Base-by-base conservation (phyloP, 805 yeast genomes). In the Zygotorulaspora chibaensis region DNA sequence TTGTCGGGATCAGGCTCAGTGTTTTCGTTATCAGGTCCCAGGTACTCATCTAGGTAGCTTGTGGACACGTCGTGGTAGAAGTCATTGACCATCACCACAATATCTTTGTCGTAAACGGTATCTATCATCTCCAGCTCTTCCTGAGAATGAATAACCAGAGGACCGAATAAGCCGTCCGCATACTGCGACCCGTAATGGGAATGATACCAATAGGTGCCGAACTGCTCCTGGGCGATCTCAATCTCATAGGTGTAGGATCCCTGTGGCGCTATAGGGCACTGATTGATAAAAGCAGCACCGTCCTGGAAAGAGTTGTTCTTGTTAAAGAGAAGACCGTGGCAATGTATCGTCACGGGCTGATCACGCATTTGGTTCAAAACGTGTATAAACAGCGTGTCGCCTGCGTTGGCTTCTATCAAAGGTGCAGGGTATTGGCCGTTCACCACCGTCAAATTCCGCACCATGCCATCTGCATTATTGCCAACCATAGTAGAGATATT, bases 131-230 rank as follows among this genome's bases (percentile, higher is more conserved):
- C 57, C 15, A 60, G 61, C 13, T 65, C 70, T 8, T 71, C 68
- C 41, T 53, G 53, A 2, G 64, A 55, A 41, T 72, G 75, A n/a
- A 79, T 66, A n/a, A 76, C 70, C 31, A 77, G 53, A 1, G 79
- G 79, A 0, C 82, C 83, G 13, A 66, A 65, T 0, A 77, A 54
- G 1, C 81, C 81, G 44, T 75, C 77, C 5, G 73, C 67, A 44
- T 71, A 65, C 50, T 77, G 78, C 1, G 75, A 69, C 10, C 72
- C 56, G 48, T 63, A 69, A 48, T 78, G 83, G 2, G 80, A 71
- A 53, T 78, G 83, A 58, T 77, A 78, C 83, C 83, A 78, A 45
- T 68, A 73, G 0, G 80, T 73, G 0, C 83, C 83, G 45, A 67
- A 65, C 45, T 74, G 78, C 3, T 51, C 48, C 11, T 60, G 58